Evolutionary conservation across 2,329 filamentous ascomycete species (phyloP).

Genomic region (Helicocarpus griseus): DNA sequence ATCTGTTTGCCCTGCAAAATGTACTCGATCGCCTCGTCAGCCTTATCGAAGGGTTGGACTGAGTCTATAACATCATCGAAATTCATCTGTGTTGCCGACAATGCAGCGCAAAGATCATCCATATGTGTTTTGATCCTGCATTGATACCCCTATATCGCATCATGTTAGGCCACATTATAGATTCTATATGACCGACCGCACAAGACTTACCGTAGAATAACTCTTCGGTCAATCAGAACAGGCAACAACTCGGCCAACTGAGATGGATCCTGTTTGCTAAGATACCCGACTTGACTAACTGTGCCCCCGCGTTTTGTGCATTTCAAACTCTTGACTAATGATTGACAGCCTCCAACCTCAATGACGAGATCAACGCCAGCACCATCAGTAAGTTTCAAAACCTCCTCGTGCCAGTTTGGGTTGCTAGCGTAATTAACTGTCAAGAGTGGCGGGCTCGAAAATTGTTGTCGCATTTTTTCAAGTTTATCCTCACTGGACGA

Average conservation of each 20-base stretch:
- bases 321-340: constrained; percentile 31
- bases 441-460: constrained; percentile 14
- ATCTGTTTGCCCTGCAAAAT: too few species aligned
- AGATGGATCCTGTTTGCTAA: constrained; percentile 22
- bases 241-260: constrained; percentile 28
- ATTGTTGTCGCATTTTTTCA: constrained; percentile 18
- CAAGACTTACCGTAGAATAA: too few species aligned
- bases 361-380: constrained; percentile 29
- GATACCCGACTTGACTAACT: constrained; percentile 37
- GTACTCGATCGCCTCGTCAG: too few species aligned
- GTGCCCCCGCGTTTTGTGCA: constrained; percentile 34
- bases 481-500: constrained; percentile 31
- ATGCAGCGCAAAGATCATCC: too few species aligned
- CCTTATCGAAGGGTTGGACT: too few species aligned
- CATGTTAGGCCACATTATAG: too few species aligned
- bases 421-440: constrained; percentile 25
- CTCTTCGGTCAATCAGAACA: constrained; percentile 31
- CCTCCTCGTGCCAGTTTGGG: constrained; percentile 25
- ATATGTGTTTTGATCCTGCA: too few species aligned
- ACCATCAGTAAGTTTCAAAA: constrained; percentile 23
- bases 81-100: too few species aligned
- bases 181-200: too few species aligned
- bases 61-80: too few species aligned
- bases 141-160: too few species aligned
- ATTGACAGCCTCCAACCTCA: constrained; percentile 31